phyloP scores from a whole-genome alignment of 495 filamentous ascomycete species.

The Penicillium riverlandense region DNA sequence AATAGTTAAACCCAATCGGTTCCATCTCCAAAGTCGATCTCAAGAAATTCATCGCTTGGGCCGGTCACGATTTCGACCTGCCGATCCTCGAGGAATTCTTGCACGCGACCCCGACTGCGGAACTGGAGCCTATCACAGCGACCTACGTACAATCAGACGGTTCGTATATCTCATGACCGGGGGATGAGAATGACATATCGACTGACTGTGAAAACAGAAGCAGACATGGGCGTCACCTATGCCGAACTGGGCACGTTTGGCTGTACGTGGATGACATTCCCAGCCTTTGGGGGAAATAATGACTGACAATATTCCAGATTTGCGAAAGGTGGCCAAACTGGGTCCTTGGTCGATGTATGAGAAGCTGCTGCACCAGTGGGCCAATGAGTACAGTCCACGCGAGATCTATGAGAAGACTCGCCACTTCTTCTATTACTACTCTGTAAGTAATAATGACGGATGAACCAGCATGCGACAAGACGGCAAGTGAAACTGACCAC shows the following conservation, averaged over 20 bases:
- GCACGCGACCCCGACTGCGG: conserved; percentile 69
- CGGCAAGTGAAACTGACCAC: no score
- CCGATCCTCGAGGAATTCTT: conserved; percentile 71
- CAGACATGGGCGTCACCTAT: conserved; percentile 63
- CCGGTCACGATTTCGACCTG: conserved; percentile 52
- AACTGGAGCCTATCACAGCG: conserved; percentile 72
- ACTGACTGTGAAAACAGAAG: conserved; percentile 37
- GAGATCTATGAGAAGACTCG: conserved; percentile 56
- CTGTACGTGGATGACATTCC: not conserved
- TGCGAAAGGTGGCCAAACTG: conserved; percentile 66
- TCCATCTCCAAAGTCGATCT: conserved; percentile 68
- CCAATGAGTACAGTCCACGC: conserved; percentile 37
- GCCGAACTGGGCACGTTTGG: conserved; percentile 52
- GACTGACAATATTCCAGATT: conserved; percentile 4
- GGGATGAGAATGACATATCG: no score
- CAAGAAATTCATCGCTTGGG: conserved; percentile 69
- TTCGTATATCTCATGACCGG: no score
- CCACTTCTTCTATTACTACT: conserved; percentile 54
- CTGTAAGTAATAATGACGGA: no score
- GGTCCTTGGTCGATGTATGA: conserved; percentile 68
- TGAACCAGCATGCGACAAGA: no score
- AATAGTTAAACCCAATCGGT: conserved; percentile 60
- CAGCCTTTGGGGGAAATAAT: not conserved
- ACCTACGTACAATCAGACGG: conserved; percentile 19
- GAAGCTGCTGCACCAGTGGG: conserved; percentile 65